Evolutionary conservation across 2,329 filamentous ascomycete genomes (phyloP).

Genomic region (Alternaria longipes): DNA sequence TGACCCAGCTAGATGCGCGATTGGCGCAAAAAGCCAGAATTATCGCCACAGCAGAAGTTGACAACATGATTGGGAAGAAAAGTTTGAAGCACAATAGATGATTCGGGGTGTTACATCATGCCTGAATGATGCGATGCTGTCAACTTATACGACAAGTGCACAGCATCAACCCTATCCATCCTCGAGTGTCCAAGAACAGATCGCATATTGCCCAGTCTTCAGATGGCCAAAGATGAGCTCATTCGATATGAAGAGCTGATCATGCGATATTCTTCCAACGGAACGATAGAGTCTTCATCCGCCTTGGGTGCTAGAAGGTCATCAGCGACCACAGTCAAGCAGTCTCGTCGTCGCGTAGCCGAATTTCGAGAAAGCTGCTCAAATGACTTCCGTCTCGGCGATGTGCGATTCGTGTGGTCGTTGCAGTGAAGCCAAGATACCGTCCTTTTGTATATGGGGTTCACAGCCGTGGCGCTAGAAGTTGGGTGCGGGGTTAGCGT

Average conservation of each 20-base stretch:
- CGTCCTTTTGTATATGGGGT: slow-evolving; percentile 29
- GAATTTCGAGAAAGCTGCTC: slow-evolving; percentile 12
- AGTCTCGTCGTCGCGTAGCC: slow-evolving; percentile 16
- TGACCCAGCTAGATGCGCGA: slow-evolving; percentile 45
- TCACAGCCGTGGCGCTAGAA: slow-evolving; percentile 17
- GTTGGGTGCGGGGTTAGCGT: slow-evolving; percentile 28
- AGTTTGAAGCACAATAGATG: background rate
- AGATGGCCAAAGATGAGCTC: slow-evolving; percentile 16
- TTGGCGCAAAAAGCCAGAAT: slow-evolving; percentile 36
- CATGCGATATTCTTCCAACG: slow-evolving; percentile 29
- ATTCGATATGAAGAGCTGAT: slow-evolving; percentile 19
- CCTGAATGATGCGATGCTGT: background rate
- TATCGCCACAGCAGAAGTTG: slow-evolving; percentile 30
- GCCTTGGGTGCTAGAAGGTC: slow-evolving; percentile 17
- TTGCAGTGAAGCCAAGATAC: slow-evolving; percentile 27
- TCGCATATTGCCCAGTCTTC: slow-evolving; percentile 21
- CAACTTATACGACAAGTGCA: background rate
- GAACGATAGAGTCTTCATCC: slow-evolving; percentile 26
- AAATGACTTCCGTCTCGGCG: slow-evolving; percentile 17
- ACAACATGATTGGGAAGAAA: slow-evolving; percentile 28
- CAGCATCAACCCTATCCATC: background rate
- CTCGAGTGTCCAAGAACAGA: slow-evolving; percentile 2
- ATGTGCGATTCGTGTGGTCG: slow-evolving; percentile 2
- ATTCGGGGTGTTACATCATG: background rate
- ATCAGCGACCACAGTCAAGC: slow-evolving; percentile 11